Conservation (phyloP, 225 moss, liverwort and hornwort species). For the Sphagnum tenellum region DNA sequence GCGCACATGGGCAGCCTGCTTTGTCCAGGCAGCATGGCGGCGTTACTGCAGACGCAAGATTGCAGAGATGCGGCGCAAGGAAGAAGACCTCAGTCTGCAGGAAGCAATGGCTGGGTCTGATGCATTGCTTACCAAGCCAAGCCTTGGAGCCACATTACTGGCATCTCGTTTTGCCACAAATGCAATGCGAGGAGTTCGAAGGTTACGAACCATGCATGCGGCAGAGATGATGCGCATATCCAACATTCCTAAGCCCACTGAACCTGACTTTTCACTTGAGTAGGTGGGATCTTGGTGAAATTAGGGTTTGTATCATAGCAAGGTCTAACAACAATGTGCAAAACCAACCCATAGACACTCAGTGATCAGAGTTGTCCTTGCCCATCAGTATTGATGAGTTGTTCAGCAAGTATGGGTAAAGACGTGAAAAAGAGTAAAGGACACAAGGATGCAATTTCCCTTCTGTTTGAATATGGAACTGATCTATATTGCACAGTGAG, state of each 20-base stretch:
- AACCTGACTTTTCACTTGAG: slow-evolving; percentile 84
- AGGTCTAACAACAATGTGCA: too few relatives aligned
- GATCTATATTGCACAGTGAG: too few relatives aligned
- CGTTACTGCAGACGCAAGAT: slow-evolving; percentile 56
- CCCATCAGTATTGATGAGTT: too few relatives aligned
- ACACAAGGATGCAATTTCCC: too few relatives aligned
- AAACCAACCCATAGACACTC: too few relatives aligned
- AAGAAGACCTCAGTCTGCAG: slow-evolving; percentile 51
- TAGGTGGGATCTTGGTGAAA: background rate
- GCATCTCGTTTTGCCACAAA: slow-evolving; percentile 83
- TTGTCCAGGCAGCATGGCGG: slow-evolving; percentile 86
- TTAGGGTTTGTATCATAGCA: too few relatives aligned
- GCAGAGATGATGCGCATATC: slow-evolving; percentile 69
- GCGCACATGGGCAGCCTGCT: slow-evolving; percentile 89
- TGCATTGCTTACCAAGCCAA: slow-evolving; percentile 21
- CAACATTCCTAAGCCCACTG: slow-evolving; percentile 82
- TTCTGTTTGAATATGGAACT: too few relatives aligned
- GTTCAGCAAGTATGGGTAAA: too few relatives aligned
- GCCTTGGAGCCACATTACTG: slow-evolving; percentile 54
- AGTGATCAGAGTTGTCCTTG: too few relatives aligned
- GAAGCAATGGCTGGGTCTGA: slow-evolving; percentile 30
- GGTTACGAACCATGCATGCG: slow-evolving; percentile 79
- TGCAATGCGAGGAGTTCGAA: slow-evolving; percentile 79
- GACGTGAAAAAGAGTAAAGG: too few relatives aligned
- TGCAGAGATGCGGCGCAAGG: slow-evolving; percentile 46